phyloP scores from a whole-genome alignment of 1,139 yeast species.

The Kluyveromyces sp. region DNA sequence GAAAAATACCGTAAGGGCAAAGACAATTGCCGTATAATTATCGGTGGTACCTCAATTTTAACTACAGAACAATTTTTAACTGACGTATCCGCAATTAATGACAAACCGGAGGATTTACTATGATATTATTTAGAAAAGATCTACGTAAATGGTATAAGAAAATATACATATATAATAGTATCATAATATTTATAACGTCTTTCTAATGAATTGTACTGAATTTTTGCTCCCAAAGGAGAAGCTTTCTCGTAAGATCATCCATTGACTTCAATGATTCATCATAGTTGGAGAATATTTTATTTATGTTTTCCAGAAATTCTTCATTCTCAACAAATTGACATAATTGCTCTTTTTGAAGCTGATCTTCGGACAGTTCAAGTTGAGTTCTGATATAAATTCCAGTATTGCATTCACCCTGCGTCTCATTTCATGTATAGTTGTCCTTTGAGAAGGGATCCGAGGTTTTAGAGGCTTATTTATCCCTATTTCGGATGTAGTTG shows the following conservation, averaged over 20 bases:
- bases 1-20: conserved; percentile 30
- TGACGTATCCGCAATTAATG: conserved; percentile 1
- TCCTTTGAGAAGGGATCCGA: conserved; percentile 64
- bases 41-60: conserved; percentile 72
- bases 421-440: conserved; percentile 70
- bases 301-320: conserved; percentile 24
- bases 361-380: conserved; percentile 65
- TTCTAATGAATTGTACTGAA: conserved; percentile 25
- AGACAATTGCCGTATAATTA: conserved; percentile 47
- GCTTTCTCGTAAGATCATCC: conserved; percentile 59
- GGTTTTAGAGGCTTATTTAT: conserved; percentile 68
- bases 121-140: background rate
- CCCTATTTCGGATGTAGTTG: conserved; percentile 18
- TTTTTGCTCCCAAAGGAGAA: conserved; percentile 68
- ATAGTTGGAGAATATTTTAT: conserved; percentile 38
- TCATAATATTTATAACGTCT: no score
- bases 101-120: conserved; percentile 5
- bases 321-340: conserved; percentile 37
- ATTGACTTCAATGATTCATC: conserved; percentile 53
- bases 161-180: no score
- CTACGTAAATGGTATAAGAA: no score
- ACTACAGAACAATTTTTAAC: conserved; percentile 36
- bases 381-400: conserved; percentile 81
- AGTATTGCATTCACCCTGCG: conserved; percentile 80
- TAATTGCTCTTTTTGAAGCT: conserved; percentile 43